Conservation (phyloP, 2,329 filamentous ascomycete genomes). For the Xylariales sp. region DNA sequence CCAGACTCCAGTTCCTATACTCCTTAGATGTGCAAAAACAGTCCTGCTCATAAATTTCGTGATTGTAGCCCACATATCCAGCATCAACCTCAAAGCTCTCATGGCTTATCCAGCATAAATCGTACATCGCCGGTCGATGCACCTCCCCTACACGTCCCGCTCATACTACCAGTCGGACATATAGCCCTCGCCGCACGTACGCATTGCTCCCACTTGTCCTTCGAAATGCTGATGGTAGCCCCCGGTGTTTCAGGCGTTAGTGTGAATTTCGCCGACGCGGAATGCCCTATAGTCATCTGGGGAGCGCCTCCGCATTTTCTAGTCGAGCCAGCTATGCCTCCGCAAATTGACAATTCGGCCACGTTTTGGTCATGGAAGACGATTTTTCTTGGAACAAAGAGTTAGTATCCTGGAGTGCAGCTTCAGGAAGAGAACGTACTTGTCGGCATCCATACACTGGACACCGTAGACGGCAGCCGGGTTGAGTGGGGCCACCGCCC, state of each 20-base stretch:
- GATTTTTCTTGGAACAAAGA: slow-evolving; percentile 35
- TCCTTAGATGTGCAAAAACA: no score
- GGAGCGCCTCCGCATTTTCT: slow-evolving; percentile 41
- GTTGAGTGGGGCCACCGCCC: slow-evolving; percentile 34
- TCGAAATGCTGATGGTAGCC: slow-evolving; percentile 48
- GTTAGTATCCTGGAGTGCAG: no score
- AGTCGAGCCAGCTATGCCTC: slow-evolving; percentile 44
- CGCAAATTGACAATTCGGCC: slow-evolving; percentile 45
- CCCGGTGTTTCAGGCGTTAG: slow-evolving; percentile 36
- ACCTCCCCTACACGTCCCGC: slow-evolving; percentile 42
- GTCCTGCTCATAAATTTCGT: no score
- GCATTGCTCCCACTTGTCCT: slow-evolving; percentile 49
- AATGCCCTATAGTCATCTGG: slow-evolving; percentile 37
- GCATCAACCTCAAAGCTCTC: no score
- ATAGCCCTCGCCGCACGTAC: slow-evolving; percentile 46
- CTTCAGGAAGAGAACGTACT: slow-evolving; percentile 34
- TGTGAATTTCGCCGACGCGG: slow-evolving; percentile 43
- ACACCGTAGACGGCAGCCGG: slow-evolving; percentile 34
- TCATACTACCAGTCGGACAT: slow-evolving; percentile 47
- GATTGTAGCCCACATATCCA: no score
- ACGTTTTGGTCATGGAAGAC: slow-evolving; percentile 46
- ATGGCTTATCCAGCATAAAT: no score
- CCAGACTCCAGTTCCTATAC: no score
- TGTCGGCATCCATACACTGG: slow-evolving; percentile 35
- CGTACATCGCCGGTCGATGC: slow-evolving; percentile 41